A percentile compares a stretch with the other conserved stretches of the same genome.
These are phyloP conservation scores for Geranium brycei DNA, from an alignment of 345 rosid genomes.

Conservation along the genomic window DNA sequence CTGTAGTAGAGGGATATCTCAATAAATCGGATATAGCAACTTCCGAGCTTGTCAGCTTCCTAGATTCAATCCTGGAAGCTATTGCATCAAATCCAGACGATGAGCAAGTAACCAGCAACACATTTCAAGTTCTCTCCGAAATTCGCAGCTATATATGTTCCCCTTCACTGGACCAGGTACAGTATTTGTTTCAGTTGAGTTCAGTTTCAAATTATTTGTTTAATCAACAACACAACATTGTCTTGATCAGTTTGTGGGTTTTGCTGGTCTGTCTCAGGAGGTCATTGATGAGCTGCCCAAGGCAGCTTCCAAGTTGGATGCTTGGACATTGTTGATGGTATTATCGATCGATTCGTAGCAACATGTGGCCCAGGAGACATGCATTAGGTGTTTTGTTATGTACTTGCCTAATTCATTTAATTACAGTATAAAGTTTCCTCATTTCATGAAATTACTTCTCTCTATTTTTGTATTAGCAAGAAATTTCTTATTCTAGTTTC, in stretches of 20 bases:
- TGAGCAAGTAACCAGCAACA: constrained; percentile 20
- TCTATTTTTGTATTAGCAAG: too few relatives aligned
- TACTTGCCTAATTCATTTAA: constrained; percentile 6
- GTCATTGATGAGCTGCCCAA: constrained; percentile 61
- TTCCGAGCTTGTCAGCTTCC: constrained; percentile 33
- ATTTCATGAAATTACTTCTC: background rate
- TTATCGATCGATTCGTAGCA: constrained; percentile 37
- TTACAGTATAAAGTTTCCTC: background rate
- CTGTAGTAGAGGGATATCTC: constrained; percentile 32
- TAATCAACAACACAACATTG: background rate
- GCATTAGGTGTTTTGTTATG: constrained; percentile 80
- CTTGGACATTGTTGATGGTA: constrained; percentile 31
- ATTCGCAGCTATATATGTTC: constrained; percentile 30
- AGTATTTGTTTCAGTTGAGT: background rate
- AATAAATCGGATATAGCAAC: constrained; percentile 25
- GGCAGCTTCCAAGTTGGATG: constrained; percentile 43
- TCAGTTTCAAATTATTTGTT: background rate
- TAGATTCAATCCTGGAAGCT: constrained; percentile 30
- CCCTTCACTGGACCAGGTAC: constrained; percentile 47
- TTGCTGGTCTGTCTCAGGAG: constrained; percentile 26
- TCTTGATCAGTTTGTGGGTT: constrained; percentile 2
- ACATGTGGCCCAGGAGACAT: constrained; percentile 70
- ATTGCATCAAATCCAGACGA: constrained; percentile 19
- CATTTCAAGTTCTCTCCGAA: constrained; percentile 30
- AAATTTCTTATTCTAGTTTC: too few relatives aligned